Evolutionary conservation across 2,329 filamentous ascomycete species (phyloP).

Genomic region (Paecilomyces niveus): DNA sequence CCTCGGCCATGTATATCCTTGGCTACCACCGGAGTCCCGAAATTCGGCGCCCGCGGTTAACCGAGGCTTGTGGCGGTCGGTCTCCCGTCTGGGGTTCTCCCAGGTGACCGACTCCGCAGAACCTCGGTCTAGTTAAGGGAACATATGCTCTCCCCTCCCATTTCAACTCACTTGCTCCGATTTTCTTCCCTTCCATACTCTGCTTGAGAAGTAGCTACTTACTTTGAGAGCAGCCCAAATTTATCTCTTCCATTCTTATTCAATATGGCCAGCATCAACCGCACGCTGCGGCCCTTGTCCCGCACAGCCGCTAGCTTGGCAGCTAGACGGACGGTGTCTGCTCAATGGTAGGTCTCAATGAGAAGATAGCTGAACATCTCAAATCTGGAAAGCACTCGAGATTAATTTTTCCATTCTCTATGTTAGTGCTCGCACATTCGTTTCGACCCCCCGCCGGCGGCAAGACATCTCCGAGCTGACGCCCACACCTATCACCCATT

Average conservation of each 20-base stretch:
- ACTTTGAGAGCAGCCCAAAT: not conserved
- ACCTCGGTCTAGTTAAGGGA: not conserved
- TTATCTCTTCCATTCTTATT: constrained; percentile 1
- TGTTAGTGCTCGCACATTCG: constrained; percentile 48
- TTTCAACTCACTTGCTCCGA: not conserved
- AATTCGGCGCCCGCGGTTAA: constrained; percentile 8
- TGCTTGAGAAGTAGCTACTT: not conserved
- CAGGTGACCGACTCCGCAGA: constrained; percentile 1
- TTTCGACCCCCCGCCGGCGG: constrained; percentile 51
- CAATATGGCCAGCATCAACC: constrained; percentile 44
- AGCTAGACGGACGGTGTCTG: constrained; percentile 29
- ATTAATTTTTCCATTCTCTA: not conserved
- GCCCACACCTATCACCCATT: constrained; percentile 86
- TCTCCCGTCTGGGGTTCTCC: constrained; percentile 6
- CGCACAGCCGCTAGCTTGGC: constrained; percentile 30
- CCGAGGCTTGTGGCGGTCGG: constrained; percentile 9
- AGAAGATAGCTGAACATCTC: not conserved
- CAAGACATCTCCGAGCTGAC: constrained; percentile 67
- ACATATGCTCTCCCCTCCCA: not conserved
- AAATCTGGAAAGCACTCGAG: not conserved
- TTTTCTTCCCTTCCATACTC: not conserved
- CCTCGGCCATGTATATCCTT: not conserved
- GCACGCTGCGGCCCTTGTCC: constrained; percentile 39
- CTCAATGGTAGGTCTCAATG: constrained; percentile 30
- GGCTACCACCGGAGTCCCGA: not conserved